Evolutionary conservation across 306 rosid species (phyloP), one percentile per base, ranked within the genome.

Genomic region (Crotalaria pallida): DNA sequence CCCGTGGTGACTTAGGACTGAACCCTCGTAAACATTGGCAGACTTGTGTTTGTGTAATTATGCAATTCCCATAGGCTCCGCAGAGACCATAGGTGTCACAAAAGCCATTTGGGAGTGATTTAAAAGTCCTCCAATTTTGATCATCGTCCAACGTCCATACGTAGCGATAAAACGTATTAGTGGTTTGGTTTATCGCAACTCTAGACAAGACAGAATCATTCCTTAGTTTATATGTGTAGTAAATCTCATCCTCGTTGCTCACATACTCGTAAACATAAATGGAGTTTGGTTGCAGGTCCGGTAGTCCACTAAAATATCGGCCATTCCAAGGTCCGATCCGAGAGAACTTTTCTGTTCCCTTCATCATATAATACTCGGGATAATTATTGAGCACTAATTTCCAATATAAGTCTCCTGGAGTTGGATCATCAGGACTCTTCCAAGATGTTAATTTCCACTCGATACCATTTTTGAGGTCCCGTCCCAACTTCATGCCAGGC

Each of bases 341-440:
- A 16, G 0, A 1, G 2, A 1, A 13, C 5, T 44, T 55, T 3
- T 33, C 3, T 1, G 41, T 16, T 21, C 69, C 80, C 1, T 45
- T 40, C 74, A 29, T 44, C 0, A 15, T 0, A 31, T 13, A 52
- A 19, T n/a, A 1, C 7, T 66, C 68, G 0, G 74, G 73, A 26
- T 65, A 75, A 7, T 3, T 36, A 33, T 43, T 0, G 3, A 7
- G 59, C 10, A 0, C 0, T 13, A 66, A 0, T 10, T 3, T 10
- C 17, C 50, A 0, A 10, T 7, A 3, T 22, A 75, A 2, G 1
- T 66, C 16, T 13, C 80, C 79, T 0, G 41, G 63, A 1, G 80
- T 43, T 23, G 80, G 83, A 55, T 79, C 80, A 12, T 68, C 21
- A 1, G 31, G 43, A 53, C 63, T 79, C 68, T 34, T 74, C 80